Evolutionary conservation across 768 basidiomycete species (phyloP).

Genomic region (Pulveroboletus sp.): DNA sequence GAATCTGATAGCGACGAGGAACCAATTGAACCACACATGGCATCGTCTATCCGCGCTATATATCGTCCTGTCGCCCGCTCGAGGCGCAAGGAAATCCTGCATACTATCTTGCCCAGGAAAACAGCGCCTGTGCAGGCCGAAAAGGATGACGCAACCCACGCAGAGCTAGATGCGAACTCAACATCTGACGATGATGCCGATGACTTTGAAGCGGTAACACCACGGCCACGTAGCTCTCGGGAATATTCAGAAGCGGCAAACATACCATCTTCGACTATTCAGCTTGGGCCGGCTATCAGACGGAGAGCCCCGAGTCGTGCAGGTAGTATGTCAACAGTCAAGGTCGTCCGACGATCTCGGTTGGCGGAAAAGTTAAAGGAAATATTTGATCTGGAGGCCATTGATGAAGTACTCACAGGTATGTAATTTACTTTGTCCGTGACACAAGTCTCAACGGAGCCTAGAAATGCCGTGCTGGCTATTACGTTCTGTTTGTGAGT

Average conservation of each 20-base stretch:
- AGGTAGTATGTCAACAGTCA: conserved; percentile 72
- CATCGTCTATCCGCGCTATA: conserved; percentile 87
- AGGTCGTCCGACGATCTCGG: conserved; percentile 59
- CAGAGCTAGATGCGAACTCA: conserved; percentile 31
- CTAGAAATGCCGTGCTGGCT: conserved; percentile 94
- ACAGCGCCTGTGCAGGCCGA: conserved; percentile 9
- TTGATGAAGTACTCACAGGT: conserved; percentile 85
- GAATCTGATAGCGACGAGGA: conserved; percentile 70
- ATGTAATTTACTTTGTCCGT: conserved; percentile 21
- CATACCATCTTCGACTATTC: conserved; percentile 5
- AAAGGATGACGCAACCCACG: conserved; percentile 32
- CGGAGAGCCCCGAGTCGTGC: conserved; percentile 36
- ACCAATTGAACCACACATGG: conserved; percentile 41
- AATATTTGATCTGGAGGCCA: conserved; percentile 77
- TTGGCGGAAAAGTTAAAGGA: conserved; percentile 87
- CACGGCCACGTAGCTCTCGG: conserved; percentile 32
- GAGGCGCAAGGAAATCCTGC: conserved; percentile 37
- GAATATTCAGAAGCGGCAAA: conserved; percentile 6
- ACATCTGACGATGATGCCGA: conserved; percentile 51
- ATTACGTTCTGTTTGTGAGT: conserved; percentile 82
- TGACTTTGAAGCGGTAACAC: conserved; percentile 56
- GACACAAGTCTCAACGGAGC: conserved; percentile 4
- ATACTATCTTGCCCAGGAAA: conserved; percentile 11
- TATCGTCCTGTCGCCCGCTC: conserved; percentile 76
- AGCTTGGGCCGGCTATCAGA: conserved; percentile 19